Evolutionary conservation across 352 stramenopile genomes (phyloP).

Genomic region (Phytophthora crassamura): DNA sequence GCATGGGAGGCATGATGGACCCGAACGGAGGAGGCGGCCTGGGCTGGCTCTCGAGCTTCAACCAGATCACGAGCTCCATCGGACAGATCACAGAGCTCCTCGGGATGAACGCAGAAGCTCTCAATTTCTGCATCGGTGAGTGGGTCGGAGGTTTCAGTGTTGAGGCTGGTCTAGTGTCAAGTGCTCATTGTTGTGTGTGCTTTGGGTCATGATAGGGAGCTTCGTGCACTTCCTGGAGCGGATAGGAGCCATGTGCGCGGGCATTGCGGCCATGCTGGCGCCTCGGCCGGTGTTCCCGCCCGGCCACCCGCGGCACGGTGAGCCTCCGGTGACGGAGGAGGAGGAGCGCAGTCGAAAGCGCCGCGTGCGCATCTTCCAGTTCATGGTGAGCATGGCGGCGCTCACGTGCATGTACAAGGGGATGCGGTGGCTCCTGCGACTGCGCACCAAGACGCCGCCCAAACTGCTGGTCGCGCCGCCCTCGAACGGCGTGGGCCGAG

Average conservation of each 20-base stretch:
- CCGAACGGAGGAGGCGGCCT: conserved; percentile 48
- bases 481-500: conserved; percentile 36
- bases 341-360: conserved; percentile 74
- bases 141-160: background rate
- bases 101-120: conserved; percentile 77
- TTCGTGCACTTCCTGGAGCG: conserved; percentile 88
- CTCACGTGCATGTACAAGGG: conserved; percentile 67
- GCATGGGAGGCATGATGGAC: conserved; percentile 52
- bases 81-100: conserved; percentile 81
- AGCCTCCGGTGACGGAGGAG: conserved; percentile 67
- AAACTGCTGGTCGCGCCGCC: conserved; percentile 46
- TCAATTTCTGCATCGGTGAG: conserved; percentile 78
- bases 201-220: conserved; percentile 43
- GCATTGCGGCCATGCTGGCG: conserved; percentile 71
- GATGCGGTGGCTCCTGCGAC: conserved; percentile 54
- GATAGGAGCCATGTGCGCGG: conserved; percentile 78
- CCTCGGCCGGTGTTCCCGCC: conserved; percentile 69
- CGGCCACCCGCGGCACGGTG: conserved; percentile 76
- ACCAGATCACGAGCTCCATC: conserved; percentile 73
- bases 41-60: conserved; percentile 71
- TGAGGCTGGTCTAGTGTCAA: background rate
- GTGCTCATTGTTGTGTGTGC: conserved; percentile 7
- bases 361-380: conserved; percentile 84
- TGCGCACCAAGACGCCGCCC: conserved; percentile 43
- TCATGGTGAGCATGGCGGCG: conserved; percentile 68